Percentiles rank a stretch among this genome's conserved stretches.
Evolutionary conservation across 164 flowering plant species (phyloP).

Genomic region (Paratinospora sagittata): DNA sequence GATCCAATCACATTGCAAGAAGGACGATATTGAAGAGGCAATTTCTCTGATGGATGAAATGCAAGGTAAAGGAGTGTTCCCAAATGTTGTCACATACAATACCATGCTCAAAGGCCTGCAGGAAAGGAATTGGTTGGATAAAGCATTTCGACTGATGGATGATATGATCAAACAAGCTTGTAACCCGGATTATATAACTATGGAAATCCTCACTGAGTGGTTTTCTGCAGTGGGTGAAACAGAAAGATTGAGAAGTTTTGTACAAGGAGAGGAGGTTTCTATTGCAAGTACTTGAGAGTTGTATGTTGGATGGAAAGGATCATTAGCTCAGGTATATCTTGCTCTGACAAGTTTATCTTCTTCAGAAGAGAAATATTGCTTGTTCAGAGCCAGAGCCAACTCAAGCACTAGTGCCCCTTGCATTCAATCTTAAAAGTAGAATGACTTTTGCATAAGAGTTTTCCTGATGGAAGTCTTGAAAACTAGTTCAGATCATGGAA

Average conservation of each 20-base stretch:
- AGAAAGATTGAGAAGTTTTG: conserved; percentile 40
- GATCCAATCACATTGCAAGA: conserved; percentile 54
- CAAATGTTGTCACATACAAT: conserved; percentile 55
- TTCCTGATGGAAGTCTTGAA: neutral
- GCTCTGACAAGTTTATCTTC: neutral
- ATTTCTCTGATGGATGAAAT: conserved; percentile 63
- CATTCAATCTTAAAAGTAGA: neutral
- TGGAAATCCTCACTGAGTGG: conserved; percentile 80
- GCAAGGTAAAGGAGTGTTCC: conserved; percentile 42
- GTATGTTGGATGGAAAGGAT: neutral
- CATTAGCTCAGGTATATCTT: neutral
- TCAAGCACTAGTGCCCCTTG: too few relatives aligned
- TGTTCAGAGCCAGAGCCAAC: too few relatives aligned
- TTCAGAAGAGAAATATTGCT: too few relatives aligned
- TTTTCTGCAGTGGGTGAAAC: conserved; percentile 60
- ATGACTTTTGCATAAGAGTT: neutral
- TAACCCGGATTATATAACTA: conserved; percentile 64
- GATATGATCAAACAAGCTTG: conserved; percentile 61
- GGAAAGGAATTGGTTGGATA: conserved; percentile 42
- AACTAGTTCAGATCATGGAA: neutral
- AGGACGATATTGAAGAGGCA: conserved; percentile 40
- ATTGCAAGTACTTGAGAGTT: conserved; percentile 8
- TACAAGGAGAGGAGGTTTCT: conserved; percentile 34
- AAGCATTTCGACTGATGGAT: conserved; percentile 67
- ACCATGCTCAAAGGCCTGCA: conserved; percentile 61